phyloP scores from a whole-genome alignment of 768 basidiomycete genomes.

The Calocybe cyanea region DNA sequence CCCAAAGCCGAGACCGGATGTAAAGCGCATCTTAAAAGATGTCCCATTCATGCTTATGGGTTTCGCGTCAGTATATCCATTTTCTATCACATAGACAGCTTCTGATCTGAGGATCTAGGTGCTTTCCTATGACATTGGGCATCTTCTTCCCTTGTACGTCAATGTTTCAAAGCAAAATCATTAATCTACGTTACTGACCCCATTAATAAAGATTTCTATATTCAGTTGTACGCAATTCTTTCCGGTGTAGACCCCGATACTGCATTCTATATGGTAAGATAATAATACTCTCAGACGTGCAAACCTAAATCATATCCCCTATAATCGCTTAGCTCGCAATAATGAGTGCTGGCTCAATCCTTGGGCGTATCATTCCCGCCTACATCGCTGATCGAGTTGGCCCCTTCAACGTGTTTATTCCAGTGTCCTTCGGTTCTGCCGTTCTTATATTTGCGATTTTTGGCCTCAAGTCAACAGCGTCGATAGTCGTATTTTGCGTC shows the following conservation, averaged over 20 bases:
- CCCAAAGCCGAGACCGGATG: neutral
- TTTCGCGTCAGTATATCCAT: neutral
- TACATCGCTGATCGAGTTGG: conserved; percentile 6
- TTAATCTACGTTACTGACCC: neutral
- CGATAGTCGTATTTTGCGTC: conserved; percentile 37
- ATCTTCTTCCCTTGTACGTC: no score
- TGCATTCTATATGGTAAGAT: conserved; percentile 7
- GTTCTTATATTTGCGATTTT: conserved; percentile 43
- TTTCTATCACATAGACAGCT: no score
- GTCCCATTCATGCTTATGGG: neutral
- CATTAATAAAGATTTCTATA: conserved; percentile 1
- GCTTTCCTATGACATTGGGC: no score
- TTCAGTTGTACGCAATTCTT: conserved; percentile 5
- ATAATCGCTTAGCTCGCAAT: conserved; percentile 2
- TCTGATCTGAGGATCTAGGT: no score
- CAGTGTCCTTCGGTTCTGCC: conserved; percentile 31
- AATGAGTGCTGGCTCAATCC: conserved; percentile 1
- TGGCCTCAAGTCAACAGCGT: conserved; percentile 29
- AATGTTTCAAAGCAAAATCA: neutral
- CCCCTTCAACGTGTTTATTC: conserved; percentile 1
- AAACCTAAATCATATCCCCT: no score
- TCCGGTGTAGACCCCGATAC: neutral
- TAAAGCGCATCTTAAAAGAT: conserved; percentile 2
- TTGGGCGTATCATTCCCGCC: conserved; percentile 3
- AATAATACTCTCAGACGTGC: no score